phyloP scores from a whole-genome alignment of 169 alveolate genomes.

The Plasmodium cynomolgi region DNA sequence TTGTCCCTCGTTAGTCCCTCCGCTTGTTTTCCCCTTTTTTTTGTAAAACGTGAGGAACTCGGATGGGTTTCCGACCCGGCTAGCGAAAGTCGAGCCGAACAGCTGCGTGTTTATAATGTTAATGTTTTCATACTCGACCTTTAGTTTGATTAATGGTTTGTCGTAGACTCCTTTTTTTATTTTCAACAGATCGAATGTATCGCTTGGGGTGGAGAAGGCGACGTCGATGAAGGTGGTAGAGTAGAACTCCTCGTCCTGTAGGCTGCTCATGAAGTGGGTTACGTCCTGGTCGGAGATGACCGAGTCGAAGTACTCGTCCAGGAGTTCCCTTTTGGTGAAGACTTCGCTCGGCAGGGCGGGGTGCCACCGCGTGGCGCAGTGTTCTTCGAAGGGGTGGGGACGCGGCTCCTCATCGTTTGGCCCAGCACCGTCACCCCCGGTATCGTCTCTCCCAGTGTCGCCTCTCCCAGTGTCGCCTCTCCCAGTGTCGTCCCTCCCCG shows the following conservation, averaged over 20 bases:
- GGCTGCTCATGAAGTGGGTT: background rate
- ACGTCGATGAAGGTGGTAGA: slow-evolving; percentile 37
- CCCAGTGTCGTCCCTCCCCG: background rate
- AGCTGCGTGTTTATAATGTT: slow-evolving; percentile 83
- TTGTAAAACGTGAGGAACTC: slow-evolving; percentile 82
- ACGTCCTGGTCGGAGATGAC: background rate
- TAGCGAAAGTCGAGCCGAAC: slow-evolving; percentile 82
- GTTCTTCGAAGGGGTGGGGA: background rate
- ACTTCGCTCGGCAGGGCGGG: background rate
- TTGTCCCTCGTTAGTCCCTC: background rate
- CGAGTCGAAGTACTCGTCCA: slow-evolving; percentile 18
- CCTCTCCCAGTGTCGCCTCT: background rate
- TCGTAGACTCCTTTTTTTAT: slow-evolving; percentile 56
- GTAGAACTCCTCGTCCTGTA: slow-evolving; percentile 49
- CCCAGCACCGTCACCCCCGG: background rate
- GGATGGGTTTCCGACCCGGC: slow-evolving; percentile 84
- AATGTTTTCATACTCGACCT: slow-evolving; percentile 77
- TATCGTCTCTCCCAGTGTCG: background rate
- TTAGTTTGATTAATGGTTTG: slow-evolving; percentile 55
- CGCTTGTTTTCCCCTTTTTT: slow-evolving; percentile 31
- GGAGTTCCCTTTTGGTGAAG: background rate
- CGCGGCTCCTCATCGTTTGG: background rate
- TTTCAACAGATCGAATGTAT: slow-evolving; percentile 46
- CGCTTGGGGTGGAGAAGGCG: slow-evolving; percentile 10
- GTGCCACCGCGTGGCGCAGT: background rate